Evolutionary conservation across 2,329 filamentous ascomycete genomes (phyloP), one percentile per base, ranked within the genome.

Genomic region (Pseudogymnoascus destructans): DNA sequence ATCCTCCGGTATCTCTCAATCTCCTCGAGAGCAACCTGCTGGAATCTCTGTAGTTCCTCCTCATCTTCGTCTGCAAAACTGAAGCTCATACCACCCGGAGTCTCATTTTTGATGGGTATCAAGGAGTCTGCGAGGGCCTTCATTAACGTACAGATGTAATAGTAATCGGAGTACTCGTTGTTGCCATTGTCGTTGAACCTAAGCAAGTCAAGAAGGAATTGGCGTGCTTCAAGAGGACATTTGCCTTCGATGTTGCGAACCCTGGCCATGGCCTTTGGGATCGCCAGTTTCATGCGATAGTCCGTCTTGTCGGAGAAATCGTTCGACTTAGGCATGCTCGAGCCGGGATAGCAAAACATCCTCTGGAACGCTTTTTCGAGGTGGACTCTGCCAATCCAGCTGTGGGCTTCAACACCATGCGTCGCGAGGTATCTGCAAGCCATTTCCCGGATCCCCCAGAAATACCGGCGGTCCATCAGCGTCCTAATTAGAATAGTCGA

Each of bases 151-250:
- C 89, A 84, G 58, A 98, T 82, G 68, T 96, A 98, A 66, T 88
- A 84, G 62, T 91, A 86, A 66, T 98, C 95, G 4, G 91, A 95
- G 67, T 82, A 95, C 55, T 85, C 73, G 65, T 98, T 98, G 61
- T 87, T 86, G 2, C 87, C 85, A 68, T 98, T 98, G 72, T 98
- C 91, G 68, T 98, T 98, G 73, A 90, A 92, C 55, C 87, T 85
- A 32, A 98, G 76, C 68, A 95, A 87, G 64, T 96, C 90, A 19
- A 95, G 80, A 54, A 98, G 80, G 70, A 96, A 95, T 36, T 81
- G 80, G 59, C 91, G 87, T 4, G 89, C 89, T 57, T 84, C 77
- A 66, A 85, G 77, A 0, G 92, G 91, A 58, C 90, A 91, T 65
- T 82, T 86, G 35, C 89, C 87, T 58, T 84, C 79, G 36, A 76